Base-by-base conservation (phyloP, 176 grass and related monocot genomes). In the Cenchrus fungigraminus region DNA sequence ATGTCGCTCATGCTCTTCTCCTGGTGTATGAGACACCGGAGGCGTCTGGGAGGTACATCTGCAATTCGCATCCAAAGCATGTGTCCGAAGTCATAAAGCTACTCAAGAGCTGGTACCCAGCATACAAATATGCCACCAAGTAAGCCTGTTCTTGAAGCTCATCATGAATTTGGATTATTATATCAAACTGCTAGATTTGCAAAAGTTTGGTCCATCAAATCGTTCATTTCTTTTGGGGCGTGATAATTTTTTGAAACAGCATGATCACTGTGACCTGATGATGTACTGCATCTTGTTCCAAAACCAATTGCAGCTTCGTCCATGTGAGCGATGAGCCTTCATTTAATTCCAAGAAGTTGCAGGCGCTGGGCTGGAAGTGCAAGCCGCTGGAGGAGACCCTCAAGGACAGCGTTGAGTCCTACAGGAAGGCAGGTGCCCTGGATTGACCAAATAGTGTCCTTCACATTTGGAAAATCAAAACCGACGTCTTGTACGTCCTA, bases 1-100 rank as follows among this genome's bases (percentile, higher is more conserved):
- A 95, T 67, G 74, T 91, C 6, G 88, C 84, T 1, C 67, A 88
- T 46, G 92, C 95, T 81, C 82, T 97, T n/a, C 71, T 91, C 56
- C 58, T 95, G 55, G 59, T 90, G 8, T 97, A 91, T 71, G 88
- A 95, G 84, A 91, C 87, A 12, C 74, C 85, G 4, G 92, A 88
- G 79, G 92, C 72, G 65, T 97, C 82, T 1, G 85, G 90, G 47
- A 86, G 90, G 22, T 88, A 88, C 60, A 17, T 91, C 4, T 88
- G 90, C 77, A 84, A 52, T 44, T 82, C 90, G 51, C 86, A 88
- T 12, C 8, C 56, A 32, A 66, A 0, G 2, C 58, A 59, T 62
- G 58, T 88, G n/a, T 60, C 51, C 37, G 87, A 88, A 71, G 79
- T 95, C 74, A 74, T 95, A 4, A 73, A 74, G 46, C 58, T 86